Conservation (phyloP, 306 rosid genomes). For the Glycine latifolia region DNA sequence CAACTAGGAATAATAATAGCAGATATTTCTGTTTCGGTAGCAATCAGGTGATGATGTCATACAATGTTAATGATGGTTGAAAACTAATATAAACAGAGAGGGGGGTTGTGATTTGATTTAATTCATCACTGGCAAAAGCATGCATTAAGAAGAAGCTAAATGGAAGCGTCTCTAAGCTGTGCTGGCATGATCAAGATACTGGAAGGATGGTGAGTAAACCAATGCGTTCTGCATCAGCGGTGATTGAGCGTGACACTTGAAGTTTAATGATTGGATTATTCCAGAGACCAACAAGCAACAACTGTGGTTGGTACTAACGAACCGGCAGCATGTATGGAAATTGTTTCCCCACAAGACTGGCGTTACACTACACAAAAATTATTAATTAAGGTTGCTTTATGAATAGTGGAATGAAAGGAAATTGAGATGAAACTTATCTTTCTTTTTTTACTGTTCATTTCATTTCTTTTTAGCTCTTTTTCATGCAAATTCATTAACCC, state of each 20-base stretch:
- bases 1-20: neutral
- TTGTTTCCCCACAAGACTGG: neutral
- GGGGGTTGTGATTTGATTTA: no score
- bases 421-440: no score
- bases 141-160: neutral
- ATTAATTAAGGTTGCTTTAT: neutral
- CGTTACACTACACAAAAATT: neutral
- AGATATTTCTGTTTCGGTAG: constrained; percentile 44
- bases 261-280: neutral
- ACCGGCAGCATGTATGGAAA: neutral
- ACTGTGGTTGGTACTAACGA: constrained; percentile 17
- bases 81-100: neutral
- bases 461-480: no score
- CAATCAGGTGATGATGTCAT: constrained; percentile 38
- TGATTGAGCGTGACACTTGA: neutral
- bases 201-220: constrained; percentile 19
- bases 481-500: no score
- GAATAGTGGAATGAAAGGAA: no score
- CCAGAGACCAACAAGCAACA: neutral
- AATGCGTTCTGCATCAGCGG: constrained; percentile 50
- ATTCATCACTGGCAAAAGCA: neutral
- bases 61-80: neutral
- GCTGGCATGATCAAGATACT: no score
- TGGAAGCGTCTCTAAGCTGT: no score
- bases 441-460: no score